Evolutionary conservation across 495 filamentous ascomycete genomes (phyloP).

Genomic region (Aspergillus nanangensis): DNA sequence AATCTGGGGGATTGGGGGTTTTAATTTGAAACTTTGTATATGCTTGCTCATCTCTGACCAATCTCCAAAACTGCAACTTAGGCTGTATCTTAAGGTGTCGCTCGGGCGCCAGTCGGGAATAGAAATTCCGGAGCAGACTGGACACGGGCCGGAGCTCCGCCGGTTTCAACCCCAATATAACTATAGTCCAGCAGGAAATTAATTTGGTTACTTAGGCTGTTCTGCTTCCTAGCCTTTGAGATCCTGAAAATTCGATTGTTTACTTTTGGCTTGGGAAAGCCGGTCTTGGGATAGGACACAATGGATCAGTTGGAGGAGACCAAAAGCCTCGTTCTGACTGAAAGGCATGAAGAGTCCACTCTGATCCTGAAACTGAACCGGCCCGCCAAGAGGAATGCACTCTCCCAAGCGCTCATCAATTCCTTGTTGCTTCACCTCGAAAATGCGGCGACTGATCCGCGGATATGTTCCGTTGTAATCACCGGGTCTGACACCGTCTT

Average conservation of each 20-base stretch:
- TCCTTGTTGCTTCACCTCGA: neutral
- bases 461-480: neutral
- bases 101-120: neutral
- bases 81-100: neutral
- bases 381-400: conserved; percentile 1
- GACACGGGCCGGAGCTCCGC: neutral
- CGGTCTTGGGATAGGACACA: neutral
- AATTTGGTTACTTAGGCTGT: neutral
- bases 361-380: conserved; percentile 3
- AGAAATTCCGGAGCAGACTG: neutral
- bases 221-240: neutral
- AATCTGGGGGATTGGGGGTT: neutral
- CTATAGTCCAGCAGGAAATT: neutral
- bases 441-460: neutral
- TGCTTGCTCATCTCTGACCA: neutral
- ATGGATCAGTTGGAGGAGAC: conserved; percentile 1
- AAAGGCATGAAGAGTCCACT: neutral
- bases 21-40: neutral
- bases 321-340: neutral
- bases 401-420: conserved; percentile 3
- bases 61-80: neutral
- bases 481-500: conserved; percentile 1
- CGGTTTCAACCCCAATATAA: neutral
- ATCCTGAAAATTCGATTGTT: neutral
- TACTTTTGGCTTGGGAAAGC: neutral